These are phyloP conservation scores for Ceratocystis albifundus DNA, from an alignment of 2,329 filamentous ascomycete genomes.

Conservation along the genomic window DNA sequence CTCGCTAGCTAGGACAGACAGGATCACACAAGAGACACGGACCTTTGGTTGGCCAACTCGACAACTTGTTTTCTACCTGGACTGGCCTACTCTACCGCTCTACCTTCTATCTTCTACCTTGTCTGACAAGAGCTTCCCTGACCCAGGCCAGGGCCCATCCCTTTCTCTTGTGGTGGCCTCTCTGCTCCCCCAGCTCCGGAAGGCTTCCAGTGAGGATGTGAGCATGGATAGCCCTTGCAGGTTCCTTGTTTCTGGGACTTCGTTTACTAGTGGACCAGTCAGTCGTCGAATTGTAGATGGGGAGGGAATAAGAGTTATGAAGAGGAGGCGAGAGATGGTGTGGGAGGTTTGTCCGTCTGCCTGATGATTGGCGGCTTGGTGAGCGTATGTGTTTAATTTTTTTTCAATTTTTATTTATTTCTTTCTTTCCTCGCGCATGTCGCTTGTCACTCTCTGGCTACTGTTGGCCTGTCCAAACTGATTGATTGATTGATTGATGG, in stretches of 20 bases:
- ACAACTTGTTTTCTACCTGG: background rate
- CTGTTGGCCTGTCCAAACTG: no score
- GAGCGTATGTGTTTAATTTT: no score
- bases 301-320: background rate
- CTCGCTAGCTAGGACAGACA: background rate
- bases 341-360: no score
- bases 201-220: background rate
- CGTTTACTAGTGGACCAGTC: background rate
- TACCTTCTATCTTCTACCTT: no score
- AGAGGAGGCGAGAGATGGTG: no score
- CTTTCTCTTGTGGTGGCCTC: background rate
- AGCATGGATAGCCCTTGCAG: background rate
- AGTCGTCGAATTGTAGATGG: background rate
- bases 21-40: background rate
- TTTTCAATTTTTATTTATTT: background rate
- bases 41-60: background rate
- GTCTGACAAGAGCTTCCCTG: constrained; percentile 3
- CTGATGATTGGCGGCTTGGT: background rate
- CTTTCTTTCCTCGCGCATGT: background rate
- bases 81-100: background rate
- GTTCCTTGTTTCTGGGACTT: background rate
- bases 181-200: background rate
- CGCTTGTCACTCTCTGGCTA: no score
- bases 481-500: no score
- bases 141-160: background rate